Conservation (phyloP, 2,329 filamentous ascomycete genomes). For the Fusarium illudens region DNA sequence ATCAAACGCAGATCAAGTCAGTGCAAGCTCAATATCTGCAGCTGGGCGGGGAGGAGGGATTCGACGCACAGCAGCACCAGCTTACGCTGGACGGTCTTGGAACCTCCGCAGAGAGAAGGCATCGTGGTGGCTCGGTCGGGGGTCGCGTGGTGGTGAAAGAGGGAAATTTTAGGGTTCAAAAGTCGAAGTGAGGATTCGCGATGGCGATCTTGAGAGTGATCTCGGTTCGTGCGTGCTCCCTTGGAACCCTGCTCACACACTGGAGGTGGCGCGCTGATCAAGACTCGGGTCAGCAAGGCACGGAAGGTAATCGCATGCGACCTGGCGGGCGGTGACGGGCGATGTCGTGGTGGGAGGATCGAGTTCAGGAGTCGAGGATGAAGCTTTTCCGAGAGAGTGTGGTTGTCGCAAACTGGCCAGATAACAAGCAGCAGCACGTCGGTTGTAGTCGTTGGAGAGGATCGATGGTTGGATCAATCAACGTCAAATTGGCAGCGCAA, state of each 20-base stretch:
- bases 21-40: constrained; percentile 1
- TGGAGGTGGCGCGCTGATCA: constrained; percentile 21
- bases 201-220: constrained; percentile 15
- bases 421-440: not conserved
- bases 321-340: not conserved
- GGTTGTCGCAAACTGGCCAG: constrained; percentile 7
- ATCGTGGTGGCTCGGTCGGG: constrained; percentile 24
- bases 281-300: constrained; percentile 14
- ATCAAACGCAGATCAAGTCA: constrained; percentile 20
- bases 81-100: constrained; percentile 93
- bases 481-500: not conserved
- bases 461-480: not conserved
- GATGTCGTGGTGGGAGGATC: not conserved
- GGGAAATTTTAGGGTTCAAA: not conserved
- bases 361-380: not conserved
- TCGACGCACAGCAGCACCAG: constrained; percentile 81
- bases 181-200: not conserved
- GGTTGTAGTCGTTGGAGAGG: not conserved
- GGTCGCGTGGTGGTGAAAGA: constrained; percentile 11
- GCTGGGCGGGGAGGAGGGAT: not conserved
- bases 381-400: not conserved
- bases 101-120: constrained; percentile 68
- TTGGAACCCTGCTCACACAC: constrained; percentile 2
- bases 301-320: constrained; percentile 12
- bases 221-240: constrained; percentile 28